Base-by-base conservation (phyloP, 768 basidiomycete genomes). In the Pisolithus microcarpus region DNA sequence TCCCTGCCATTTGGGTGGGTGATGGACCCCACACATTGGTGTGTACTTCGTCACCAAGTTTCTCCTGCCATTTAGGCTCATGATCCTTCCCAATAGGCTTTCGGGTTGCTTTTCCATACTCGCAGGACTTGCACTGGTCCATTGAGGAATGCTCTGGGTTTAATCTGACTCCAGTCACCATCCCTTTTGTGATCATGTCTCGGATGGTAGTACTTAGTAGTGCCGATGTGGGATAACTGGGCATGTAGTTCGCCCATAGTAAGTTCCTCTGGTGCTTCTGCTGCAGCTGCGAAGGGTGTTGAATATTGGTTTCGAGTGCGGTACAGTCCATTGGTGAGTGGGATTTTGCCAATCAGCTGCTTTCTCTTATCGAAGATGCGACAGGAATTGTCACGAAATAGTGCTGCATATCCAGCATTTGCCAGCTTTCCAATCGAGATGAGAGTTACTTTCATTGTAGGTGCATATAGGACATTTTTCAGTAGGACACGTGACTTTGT, bases 21-120 rank as follows among this genome's bases (percentile, higher is more conserved):
- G 62, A 45, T 2, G 59, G 65, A 38, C 64, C 63, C 59, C 55
- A 69, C 0, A 70, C 23, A 45, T 70, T 61, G 15, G 61, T 56
- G 19, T 65, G 55, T 2, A 55, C 48, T n/a, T 49, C 23, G 1
- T 54, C 36, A n/a, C 53, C 23, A 1, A 52, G 34, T 10, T 34
- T 43, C 5, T 9, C 36, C 11, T 8, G 9, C 11, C 7, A 0
- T 16, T 34, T 18, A 11, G 16, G 47, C 5, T 53, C 34, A 26
- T n/a, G 23, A 5, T 16, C 40, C 37, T 55, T 52, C 42, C 43
- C 43, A 6, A 55, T 52, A 18, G 47, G 51, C 30, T 55, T 48
- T 5, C 31, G 15, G 11, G 46, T 49, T 13, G 51, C 46, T 19
- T 55, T 55, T 18, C 46, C 47, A 24, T 52, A 52, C 26, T 48